Evolutionary conservation across 1,284 basidiomycete genomes (phyloP), one percentile per base, ranked within the genome.

Genomic region (Flammula alnicola): DNA sequence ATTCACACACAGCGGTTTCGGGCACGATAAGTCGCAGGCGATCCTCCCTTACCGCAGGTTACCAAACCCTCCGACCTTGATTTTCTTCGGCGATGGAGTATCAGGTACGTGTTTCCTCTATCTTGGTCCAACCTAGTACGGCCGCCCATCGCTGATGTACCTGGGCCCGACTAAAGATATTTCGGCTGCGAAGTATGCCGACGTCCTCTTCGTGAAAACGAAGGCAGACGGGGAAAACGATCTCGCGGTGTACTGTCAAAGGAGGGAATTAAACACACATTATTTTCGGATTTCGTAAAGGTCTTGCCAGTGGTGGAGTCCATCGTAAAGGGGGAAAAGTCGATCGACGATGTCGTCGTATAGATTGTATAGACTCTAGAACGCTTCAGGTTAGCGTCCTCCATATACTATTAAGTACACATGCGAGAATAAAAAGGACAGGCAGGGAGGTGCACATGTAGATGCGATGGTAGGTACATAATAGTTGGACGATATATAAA

Each of bases 11-110:
- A 91, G 88, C 62, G 84, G 81, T 1, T 97, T 83, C 62, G 95
- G 95, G 1, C 95, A 98, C 66, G 95, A 98, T 75, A 97, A 97
- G 73, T 92, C 88, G 12, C 87, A 87, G 60, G 89, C 93, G 10
- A 96, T 97, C 61, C 74, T 94, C 27, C 93, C 92, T 0, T 98
- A 97, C 73, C 77, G 84, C 17, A 71, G 77, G 25, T 78, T 95
- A 32, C 64, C 78, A 3, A 67, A 83, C 49, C 83, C 85, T 11
- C 95, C 95, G 2, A 87, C 82, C 1, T 75, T 95, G 12, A 95
- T 97, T 72, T 97, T 96, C 81, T 95, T 95, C 59, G 95, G 95
- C 1, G 95, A 98, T 65, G 95, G 95, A 37, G 95, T 96, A 46
- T 93, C 90, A 52, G 91, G 91, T 88, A 56, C 29, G 59, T 56